Base-by-base conservation (phyloP, 2,329 filamentous ascomycete genomes). In the Aspergillus sp. region DNA sequence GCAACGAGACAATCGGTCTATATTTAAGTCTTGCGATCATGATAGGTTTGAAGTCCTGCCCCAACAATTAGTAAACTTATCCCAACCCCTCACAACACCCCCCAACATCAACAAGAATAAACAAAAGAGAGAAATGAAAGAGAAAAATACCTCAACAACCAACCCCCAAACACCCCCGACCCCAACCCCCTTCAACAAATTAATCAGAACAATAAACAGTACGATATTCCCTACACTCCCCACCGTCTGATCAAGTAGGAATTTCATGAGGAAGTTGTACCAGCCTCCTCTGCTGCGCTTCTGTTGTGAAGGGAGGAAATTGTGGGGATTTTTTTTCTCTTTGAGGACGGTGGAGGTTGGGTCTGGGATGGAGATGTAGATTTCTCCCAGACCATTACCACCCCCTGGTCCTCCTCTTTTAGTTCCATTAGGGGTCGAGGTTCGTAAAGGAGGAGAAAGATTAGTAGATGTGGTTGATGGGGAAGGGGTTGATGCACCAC, bases 11-110 rank as follows among this genome's bases (percentile, higher is more conserved):
- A 3, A 83, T 67, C 1, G 90, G 90, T 85, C 90, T 92, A 60
- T 93, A 80, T 70, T 84, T 88, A 77, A 89, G 86, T 1, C 91
- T 88, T 0, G 92, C 91, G 48, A 78, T 70, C 66, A 91, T 80
- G 58, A 94, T 81, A 0, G 82, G 81, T 77, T 80, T 84, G 66
- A 90, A 89, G 71, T 90, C 88, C 47, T 23, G 23, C 21, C 21
- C 2, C 21, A 21, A 21, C 21, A 3, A 21, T 21, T 21, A 21
- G 21, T 21, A 21, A 21, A 21, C 21, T 21, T 21, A 21, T 21
- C 21, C 21, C 21, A 21, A 21, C 21, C 21, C 21, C 21, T 21
- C 21, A 21, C 21, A 21, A 21, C 21, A 21, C 21, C 21, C 21
- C 25, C 25, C 19, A 19, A 19, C 19, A 19, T 19, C 19, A 19